Evolutionary conservation across 495 filamentous ascomycete species (phyloP), one percentile per base, ranked within the genome.

Genomic region (Mycothermus thermophilus): DNA sequence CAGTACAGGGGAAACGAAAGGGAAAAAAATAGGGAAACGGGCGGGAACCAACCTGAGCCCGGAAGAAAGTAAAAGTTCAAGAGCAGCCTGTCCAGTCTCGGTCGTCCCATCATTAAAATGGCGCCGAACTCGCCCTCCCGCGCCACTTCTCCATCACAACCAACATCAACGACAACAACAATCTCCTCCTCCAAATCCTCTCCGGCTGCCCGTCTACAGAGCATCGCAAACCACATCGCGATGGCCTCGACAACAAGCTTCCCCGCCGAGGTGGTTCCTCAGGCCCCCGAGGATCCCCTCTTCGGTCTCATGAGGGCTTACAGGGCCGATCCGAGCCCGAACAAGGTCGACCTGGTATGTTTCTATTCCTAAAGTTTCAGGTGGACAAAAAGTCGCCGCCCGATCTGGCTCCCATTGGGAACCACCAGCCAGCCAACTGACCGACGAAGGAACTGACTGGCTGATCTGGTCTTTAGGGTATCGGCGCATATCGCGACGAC

Each of bases 401-500:
- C n/a, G n/a, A n/a, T n/a, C n/a, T n/a, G n/a, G n/a, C n/a, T n/a
- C n/a, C n/a, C n/a, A n/a, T n/a, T n/a, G n/a, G n/a, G n/a, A n/a
- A n/a, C n/a, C n/a, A n/a, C n/a, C n/a, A n/a, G n/a, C n/a, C n/a
- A n/a, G n/a, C n/a, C n/a, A n/a, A n/a, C n/a, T n/a, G n/a, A n/a
- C n/a, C n/a, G n/a, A n/a, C n/a, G n/a, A n/a, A n/a, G n/a, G n/a
- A n/a, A n/a, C n/a, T n/a, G n/a, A n/a, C n/a, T n/a, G n/a, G n/a
- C n/a, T n/a, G n/a, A n/a, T n/a, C n/a, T n/a, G n/a, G n/a, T 7
- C 28, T 42, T 24, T 18, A 69, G 64, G 88, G 90, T 37, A 87
- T 96, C 65, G 90, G 90, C 46, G 92, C 92, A 40, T 96, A 99
- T 57, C 72, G 90, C 51, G 92, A 93, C 41, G 66, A 99, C 58